Percentiles rank a stretch among this genome's conserved stretches.
phyloP scores from a whole-genome alignment of 441 rosid genomes.

The Rhodomyrtus psidioides region DNA sequence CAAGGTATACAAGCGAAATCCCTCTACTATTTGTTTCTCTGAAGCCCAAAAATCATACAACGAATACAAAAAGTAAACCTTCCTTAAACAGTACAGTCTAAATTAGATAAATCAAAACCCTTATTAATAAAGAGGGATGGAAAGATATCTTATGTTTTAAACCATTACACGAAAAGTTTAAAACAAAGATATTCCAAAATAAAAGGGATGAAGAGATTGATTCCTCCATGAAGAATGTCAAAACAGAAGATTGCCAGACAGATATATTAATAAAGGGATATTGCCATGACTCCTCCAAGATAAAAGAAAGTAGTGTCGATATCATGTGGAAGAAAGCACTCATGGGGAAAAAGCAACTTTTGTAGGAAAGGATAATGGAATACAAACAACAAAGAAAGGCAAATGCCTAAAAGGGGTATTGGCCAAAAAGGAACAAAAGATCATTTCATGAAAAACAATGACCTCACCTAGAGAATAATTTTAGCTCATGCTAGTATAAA shows the following conservation, averaged over 20 bases:
- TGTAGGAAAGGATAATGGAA: background rate
- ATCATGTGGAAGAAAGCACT: background rate
- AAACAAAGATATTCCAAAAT: background rate
- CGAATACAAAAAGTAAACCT: background rate
- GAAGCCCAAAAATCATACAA: background rate
- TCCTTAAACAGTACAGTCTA: background rate
- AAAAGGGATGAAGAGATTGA: background rate
- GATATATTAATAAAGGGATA: background rate
- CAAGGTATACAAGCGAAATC: background rate
- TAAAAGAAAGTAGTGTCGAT: background rate
- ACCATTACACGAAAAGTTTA: background rate
- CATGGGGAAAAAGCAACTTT: background rate
- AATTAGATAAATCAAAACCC: background rate
- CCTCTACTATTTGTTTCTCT: background rate
- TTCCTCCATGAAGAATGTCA: background rate
- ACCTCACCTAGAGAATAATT: background rate
- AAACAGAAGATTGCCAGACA: background rate
- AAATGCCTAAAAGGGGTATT: background rate
- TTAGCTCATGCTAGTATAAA: background rate
- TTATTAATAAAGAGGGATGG: background rate
- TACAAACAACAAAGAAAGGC: background rate
- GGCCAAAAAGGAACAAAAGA: background rate
- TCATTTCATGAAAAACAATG: background rate
- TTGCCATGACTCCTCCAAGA: background rate
- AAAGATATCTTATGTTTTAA: background rate